Percentiles rank a stretch among this genome's conserved stretches.
Conservation (phyloP, 2,329 filamentous ascomycete genomes). For the Epichloe amarillans region DNA sequence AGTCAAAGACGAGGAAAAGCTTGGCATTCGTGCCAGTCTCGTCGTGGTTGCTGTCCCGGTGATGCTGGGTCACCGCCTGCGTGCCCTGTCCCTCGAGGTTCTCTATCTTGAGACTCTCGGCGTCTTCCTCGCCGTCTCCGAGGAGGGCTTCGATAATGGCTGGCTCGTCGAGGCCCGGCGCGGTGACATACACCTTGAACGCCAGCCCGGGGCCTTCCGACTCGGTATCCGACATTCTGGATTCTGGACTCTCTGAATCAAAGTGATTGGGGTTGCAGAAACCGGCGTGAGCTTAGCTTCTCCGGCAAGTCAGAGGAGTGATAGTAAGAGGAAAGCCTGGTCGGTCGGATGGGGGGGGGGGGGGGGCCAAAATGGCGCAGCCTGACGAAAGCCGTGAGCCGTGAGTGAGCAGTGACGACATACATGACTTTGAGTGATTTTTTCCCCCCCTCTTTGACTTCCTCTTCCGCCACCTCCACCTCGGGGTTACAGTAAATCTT, state of each 20-base stretch:
- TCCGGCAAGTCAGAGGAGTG: neutral
- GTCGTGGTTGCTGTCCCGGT: neutral
- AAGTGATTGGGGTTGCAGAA: no score
- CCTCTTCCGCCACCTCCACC: neutral
- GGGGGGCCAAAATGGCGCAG: neutral
- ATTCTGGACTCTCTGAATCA: neutral
- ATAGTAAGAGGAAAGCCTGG: neutral
- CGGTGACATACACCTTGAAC: neutral
- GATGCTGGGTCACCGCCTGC: neutral
- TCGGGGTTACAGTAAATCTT: neutral
- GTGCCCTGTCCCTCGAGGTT: neutral
- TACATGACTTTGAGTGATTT: neutral
- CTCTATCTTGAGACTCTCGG: neutral
- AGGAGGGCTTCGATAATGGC: neutral
- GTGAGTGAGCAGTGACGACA: neutral
- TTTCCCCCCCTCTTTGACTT: no score
- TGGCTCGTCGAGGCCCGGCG: neutral
- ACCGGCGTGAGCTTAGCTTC: no score
- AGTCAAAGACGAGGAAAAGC: conserved; percentile 3
- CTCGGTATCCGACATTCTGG: neutral
- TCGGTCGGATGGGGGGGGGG: neutral
- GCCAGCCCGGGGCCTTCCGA: neutral
- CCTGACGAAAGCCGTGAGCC: neutral
- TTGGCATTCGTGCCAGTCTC: neutral
- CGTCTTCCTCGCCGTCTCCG: neutral